phyloP scores from a whole-genome alignment of 208 protist genomes.

The Crithidia fasciculata region DNA sequence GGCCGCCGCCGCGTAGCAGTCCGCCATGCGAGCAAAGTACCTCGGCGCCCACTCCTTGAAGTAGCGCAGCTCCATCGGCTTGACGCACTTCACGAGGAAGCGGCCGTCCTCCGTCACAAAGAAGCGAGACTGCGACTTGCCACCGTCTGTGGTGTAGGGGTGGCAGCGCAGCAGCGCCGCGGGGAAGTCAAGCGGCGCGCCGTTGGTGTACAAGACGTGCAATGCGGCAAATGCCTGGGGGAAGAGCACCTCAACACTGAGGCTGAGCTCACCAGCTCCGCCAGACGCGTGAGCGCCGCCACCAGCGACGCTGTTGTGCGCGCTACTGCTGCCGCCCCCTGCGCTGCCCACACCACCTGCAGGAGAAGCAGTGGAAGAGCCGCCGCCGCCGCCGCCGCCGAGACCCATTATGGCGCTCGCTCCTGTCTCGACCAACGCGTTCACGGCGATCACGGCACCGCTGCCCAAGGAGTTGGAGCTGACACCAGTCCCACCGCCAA shows the following conservation, averaged over 20 bases:
- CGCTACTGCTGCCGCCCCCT: neutral
- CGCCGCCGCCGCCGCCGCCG: conserved; percentile 1
- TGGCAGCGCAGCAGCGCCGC: conserved; percentile 60
- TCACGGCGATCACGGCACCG: neutral
- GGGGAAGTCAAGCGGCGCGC: conserved; percentile 38
- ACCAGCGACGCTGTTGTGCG: neutral
- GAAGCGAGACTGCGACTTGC: conserved; percentile 75
- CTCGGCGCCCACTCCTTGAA: conserved; percentile 54
- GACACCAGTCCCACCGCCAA: neutral
- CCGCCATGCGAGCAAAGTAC: conserved; percentile 71
- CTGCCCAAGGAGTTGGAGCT: neutral
- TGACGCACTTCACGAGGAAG: conserved; percentile 80
- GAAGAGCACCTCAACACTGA: conserved; percentile 73
- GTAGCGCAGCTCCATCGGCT: conserved; percentile 71
- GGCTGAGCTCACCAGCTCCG: conserved; percentile 1
- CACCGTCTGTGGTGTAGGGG: conserved; percentile 59
- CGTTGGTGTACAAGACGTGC: conserved; percentile 54
- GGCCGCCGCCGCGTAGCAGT: conserved; percentile 18
- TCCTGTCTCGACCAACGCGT: conserved; percentile 6
- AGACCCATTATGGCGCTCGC: conserved; percentile 11
- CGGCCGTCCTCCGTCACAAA: conserved; percentile 68
- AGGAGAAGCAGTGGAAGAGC: too few species aligned
- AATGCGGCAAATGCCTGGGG: conserved; percentile 60
- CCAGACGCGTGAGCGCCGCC: neutral
- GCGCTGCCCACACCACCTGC: neutral